These are phyloP conservation scores for Psophocarpus tetragonolobus DNA, from an alignment of 306 rosid species.

Conservation along the genomic window DNA sequence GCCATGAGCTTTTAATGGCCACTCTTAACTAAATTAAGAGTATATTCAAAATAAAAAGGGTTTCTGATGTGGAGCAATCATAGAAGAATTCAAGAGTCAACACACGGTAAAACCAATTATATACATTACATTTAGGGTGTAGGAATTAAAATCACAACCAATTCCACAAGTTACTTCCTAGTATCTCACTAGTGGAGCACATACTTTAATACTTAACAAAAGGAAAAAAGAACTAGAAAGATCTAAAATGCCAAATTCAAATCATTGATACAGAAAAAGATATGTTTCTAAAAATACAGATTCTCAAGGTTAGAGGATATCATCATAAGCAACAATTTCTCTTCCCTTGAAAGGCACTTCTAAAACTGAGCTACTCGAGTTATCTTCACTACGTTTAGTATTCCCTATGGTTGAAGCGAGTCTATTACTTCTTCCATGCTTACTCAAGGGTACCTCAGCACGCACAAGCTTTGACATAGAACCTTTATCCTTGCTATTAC, in stretches of 20 bases:
- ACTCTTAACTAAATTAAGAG: background rate
- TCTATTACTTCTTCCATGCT: slow-evolving; percentile 76
- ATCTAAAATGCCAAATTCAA: slow-evolving; percentile 25
- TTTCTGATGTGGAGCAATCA: background rate
- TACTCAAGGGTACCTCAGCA: slow-evolving; percentile 76
- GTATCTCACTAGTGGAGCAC: slow-evolving; percentile 14
- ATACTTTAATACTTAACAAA: background rate
- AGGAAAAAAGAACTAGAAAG: background rate
- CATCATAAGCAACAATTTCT: slow-evolving; percentile 90
- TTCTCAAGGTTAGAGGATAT: slow-evolving; percentile 50
- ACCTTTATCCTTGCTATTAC: slow-evolving; percentile 51
- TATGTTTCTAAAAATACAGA: background rate
- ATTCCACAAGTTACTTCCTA: slow-evolving; percentile 32
- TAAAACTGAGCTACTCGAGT: slow-evolving; percentile 39
- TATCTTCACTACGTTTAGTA: slow-evolving; percentile 44
- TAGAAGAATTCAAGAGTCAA: background rate
- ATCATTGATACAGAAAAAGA: slow-evolving; percentile 29
- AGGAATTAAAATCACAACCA: background rate
- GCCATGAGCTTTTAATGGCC: background rate
- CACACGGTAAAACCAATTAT: slow-evolving; percentile 20
- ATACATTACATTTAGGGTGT: background rate
- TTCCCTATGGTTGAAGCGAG: slow-evolving; percentile 75
- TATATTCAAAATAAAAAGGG: background rate
- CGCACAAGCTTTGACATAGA: slow-evolving; percentile 79
- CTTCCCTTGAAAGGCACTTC: slow-evolving; percentile 66